Evolutionary conservation across 345 rosid species (phyloP).

Genomic region (Turritis glabra): DNA sequence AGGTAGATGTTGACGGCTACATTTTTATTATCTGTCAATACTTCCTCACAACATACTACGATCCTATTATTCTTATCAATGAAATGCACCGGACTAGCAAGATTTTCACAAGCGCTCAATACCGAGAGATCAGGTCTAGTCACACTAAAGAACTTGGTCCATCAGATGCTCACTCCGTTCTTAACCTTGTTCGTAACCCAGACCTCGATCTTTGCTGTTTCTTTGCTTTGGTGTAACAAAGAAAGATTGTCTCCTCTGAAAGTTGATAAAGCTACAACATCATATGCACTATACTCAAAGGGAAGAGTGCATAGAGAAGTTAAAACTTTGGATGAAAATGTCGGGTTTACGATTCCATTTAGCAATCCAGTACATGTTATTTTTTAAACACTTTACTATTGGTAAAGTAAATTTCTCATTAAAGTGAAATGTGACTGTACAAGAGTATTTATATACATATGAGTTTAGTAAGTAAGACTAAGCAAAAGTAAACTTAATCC

Average conservation of each 20-base stretch:
- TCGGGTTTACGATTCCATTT: neutral
- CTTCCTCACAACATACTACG: conserved; percentile 22
- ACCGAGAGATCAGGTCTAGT: neutral
- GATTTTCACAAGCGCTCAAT: neutral
- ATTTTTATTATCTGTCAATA: neutral
- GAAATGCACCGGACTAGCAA: conserved; percentile 15
- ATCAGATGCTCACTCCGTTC: neutral
- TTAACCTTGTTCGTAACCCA: conserved; percentile 17
- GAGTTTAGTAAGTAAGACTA: no score
- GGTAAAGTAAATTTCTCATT: no score
- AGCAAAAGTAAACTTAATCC: no score
- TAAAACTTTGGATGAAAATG: conserved; percentile 15
- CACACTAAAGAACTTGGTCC: conserved; percentile 30
- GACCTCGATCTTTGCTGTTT: neutral
- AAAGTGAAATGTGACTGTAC: no score
- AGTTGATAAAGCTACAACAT: conserved; percentile 16
- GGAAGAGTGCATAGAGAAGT: conserved; percentile 22
- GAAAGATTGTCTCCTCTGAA: conserved; percentile 11
- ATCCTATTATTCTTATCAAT: conserved; percentile 16
- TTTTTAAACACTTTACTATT: no score
- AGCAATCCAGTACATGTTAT: conserved; percentile 35
- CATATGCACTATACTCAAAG: neutral
- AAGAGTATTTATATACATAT: no score
- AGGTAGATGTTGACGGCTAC: conserved; percentile 5
- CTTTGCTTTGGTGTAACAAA: neutral